These are phyloP conservation scores for Omphalotus guepiniiformis DNA, from an alignment of 768 basidiomycete species.

Conservation along the genomic window DNA sequence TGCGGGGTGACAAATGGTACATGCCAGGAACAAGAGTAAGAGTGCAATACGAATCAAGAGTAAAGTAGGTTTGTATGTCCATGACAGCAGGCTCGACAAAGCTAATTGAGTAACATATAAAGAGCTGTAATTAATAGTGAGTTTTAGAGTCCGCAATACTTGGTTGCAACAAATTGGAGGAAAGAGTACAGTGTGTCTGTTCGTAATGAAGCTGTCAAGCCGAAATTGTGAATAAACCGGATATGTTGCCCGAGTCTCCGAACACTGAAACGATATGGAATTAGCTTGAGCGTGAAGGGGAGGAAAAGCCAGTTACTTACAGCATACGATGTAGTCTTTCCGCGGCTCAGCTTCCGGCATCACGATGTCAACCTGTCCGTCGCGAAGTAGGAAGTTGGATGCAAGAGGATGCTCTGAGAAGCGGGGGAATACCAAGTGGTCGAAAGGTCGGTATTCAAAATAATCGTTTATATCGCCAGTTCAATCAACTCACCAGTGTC, in stretches of 20 bases:
- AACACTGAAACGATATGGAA: slow-evolving; percentile 29
- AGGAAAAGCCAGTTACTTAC: slow-evolving; percentile 39
- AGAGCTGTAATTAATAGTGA: neutral
- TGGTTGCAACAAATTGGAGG: neutral
- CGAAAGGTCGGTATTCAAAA: neutral
- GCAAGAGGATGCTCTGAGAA: slow-evolving; percentile 40
- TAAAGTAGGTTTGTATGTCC: neutral
- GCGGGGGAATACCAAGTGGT: neutral
- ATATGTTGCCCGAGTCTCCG: slow-evolving; percentile 42
- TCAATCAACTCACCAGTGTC: slow-evolving; percentile 38
- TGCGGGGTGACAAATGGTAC: slow-evolving; percentile 15
- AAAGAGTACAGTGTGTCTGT: neutral
- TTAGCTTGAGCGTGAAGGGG: neutral
- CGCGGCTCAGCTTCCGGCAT: slow-evolving; percentile 16
- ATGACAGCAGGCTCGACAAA: neutral
- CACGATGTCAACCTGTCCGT: slow-evolving; percentile 36
- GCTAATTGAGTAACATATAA: slow-evolving; percentile 1
- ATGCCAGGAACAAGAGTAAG: slow-evolving; percentile 18
- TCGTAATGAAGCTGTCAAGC: too few species aligned
- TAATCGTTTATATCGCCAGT: slow-evolving; percentile 30
- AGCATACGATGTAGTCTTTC: slow-evolving; percentile 36
- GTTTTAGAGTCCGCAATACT: neutral
- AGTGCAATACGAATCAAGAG: neutral
- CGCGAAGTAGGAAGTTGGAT: slow-evolving; percentile 31
- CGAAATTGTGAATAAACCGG: slow-evolving; percentile 15